Base-by-base conservation (phyloP, 768 basidiomycete genomes). In the Lanmaoa rubissima region DNA sequence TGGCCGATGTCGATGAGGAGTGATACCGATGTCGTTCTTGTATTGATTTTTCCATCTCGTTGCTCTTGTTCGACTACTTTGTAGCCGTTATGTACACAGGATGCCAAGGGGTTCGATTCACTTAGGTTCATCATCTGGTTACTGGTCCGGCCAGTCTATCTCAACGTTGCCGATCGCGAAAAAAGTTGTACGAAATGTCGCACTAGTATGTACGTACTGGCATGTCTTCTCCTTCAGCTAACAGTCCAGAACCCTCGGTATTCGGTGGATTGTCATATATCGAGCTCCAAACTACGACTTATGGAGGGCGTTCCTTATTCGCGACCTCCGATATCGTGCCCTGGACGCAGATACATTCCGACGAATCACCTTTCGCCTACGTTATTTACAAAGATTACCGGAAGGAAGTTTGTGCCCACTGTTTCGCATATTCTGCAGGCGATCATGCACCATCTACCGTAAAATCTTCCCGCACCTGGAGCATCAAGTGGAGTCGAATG, bases 341-440 rank as follows among this genome's bases (percentile, higher is more conserved):
- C 40, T 75, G 76, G 50, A 78, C 78, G 10, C 72, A 73, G 26
- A 65, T 86, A 42, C 73, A 80, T 51, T 69, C 70, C 24, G 78
- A 79, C 54, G 57, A 74, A 47, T 69, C 69, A 6, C 86, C 87
- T 1, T 86, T 83, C 63, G 76, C 80, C 1, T 77, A 76, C 48
- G 83, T 84, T 35, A 75, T 88, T 49, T 81, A 81, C 68, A 82
- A 79, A 63, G 79, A 80, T 58, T 88, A 86, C 60, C 77, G 84
- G 40, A 84, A 82, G 66, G 86, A 87, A 65, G 84, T 86, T 46
- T 88, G 86, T 61, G 81, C 78, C 11, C 73, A 80, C 64, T 88
- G 87, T 69, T 87, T 85, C 65, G 76, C 78, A 39, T 87, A 87
- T 64, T 76, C 82, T 26, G 69, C 65, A 24, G 64, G 73, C 54